Base-by-base conservation (phyloP, 2,329 filamentous ascomycete species). In the Ophiostoma pallidulum region DNA sequence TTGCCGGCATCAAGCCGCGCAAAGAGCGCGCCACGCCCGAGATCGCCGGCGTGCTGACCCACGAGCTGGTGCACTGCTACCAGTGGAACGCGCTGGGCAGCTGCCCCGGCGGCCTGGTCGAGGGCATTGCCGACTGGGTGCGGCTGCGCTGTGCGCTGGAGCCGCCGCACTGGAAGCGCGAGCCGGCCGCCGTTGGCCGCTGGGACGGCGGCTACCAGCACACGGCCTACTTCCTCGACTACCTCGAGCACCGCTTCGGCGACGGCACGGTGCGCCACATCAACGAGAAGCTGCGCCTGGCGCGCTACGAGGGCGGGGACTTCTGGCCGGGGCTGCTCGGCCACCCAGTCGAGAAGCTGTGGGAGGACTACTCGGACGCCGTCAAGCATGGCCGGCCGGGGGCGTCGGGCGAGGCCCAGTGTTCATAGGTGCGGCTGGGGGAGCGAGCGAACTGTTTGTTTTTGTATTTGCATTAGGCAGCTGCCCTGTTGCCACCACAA, bases 11-110 rank as follows among this genome's bases (percentile, higher is more conserved):
- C 53, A 48, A 58, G 29, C 57, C 72, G 0, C 49, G 48, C 32
- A 41, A 62, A 0, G 56, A 65, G 10, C 72, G 73, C 41, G 65
- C 67, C 12, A 53, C 61, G 20, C 58, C 73, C 33, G 88, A 97
- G 67, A 79, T 96, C 50, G 68, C 77, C 16, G 92, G 92, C 35
- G 89, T 97, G 1, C 64, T 97, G 18, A 84, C 85, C 2, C 91
- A 97, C 62, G 91, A 97, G 66, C 82, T 96, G 52, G 91, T 97
- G 13, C 92, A 97, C 68, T 96, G 89, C 66, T 94, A 85, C 67
- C 91, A 97, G 64, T 84, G 86, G 65, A 82, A 87, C 57, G 84
- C 73, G 2, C 68, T 57, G 18, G 73, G 71, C 2, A 68, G 68
- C 4, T 78, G 79, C 37, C 84, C 84, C 0, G 82, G 82, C 1